Base-by-base conservation (phyloP, 441 rosid genomes). In the Populus hybrid region DNA sequence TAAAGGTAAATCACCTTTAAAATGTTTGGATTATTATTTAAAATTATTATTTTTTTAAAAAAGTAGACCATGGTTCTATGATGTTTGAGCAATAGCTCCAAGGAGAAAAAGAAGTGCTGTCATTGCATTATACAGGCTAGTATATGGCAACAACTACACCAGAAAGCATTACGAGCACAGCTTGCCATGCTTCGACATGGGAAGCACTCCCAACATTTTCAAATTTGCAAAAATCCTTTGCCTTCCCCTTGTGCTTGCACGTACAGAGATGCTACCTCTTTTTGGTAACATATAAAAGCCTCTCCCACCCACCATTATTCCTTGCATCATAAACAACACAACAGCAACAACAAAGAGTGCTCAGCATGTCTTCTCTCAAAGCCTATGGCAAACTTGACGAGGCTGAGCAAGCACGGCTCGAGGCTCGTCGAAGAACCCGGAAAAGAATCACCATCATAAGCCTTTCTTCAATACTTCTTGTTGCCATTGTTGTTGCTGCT, bases 341-440 rank as follows among this genome's bases (percentile, higher is more conserved):
- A 11, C 73, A 45, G 12, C 18, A 69, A 11, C 45, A 69, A 2
- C 29, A 69, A 11, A 9, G 42, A 2, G n/a, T 20, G 20, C 42
- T 6, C 38, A 75, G 64, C 77, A 89, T 89, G 92, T 84, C 90
- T 14, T 80, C 87, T 61, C 21, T 77, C n/a, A 45, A 72, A 66
- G 73, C 89, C 6, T 94, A 89, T 66, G 95, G 92, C 40, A 90
- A 91, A 83, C 81, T 92, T 67, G 80, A 85, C 75, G 94, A 86
- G 68, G 82, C 78, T 0, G 92, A 91, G 3, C 95, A 90, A 14
- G 82, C 84, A 4, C 76, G 50, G 81, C 92, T 87, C 74, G 68
- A 83, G 59, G 85, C 93, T 76, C 87, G 84, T 33, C 88, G 93
- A 31, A 83, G 76, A 20, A 74, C 88, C 65, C 76, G 87, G 20